These are phyloP conservation scores for Leishmania amazonensis DNA, from an alignment of 208 protist species.

Conservation along the genomic window DNA sequence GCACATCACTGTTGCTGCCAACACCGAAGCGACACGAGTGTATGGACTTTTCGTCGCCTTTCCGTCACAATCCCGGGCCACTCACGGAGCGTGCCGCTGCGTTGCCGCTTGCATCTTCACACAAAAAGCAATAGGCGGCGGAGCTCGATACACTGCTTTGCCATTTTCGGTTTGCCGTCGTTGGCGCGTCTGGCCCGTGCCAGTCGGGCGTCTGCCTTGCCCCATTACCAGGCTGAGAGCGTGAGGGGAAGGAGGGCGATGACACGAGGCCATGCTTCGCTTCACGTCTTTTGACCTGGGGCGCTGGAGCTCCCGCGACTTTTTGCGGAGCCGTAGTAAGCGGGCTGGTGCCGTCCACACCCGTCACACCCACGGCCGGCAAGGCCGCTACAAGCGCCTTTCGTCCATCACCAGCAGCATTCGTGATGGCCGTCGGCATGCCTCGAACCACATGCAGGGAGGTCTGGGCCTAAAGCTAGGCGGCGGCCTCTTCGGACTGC, in stretches of 20 bases:
- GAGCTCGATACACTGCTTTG: neutral
- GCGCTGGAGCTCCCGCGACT: conserved; percentile 81
- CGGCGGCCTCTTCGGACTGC: conserved; percentile 87
- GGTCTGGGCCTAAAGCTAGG: conserved; percentile 86
- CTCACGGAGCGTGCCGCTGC: neutral
- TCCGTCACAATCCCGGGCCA: neutral
- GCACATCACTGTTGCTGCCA: neutral
- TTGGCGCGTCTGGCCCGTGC: neutral
- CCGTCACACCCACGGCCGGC: conserved; percentile 82
- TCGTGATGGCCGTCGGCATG: conserved; percentile 80
- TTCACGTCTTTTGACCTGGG: conserved; percentile 32
- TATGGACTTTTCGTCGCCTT: neutral
- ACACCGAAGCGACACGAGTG: neutral
- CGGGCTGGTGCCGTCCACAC: conserved; percentile 78
- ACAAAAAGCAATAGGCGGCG: neutral
- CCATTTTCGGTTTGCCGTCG: neutral
- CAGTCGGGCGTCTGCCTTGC: neutral
- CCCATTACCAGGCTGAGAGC: neutral
- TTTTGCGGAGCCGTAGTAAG: conserved; percentile 77
- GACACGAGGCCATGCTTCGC: conserved; percentile 29
- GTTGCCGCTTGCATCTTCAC: neutral
- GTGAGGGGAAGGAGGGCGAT: neutral
- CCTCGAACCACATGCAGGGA: conserved; percentile 75
- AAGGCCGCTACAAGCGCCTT: conserved; percentile 81
- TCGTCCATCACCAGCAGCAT: conserved; percentile 52